Evolutionary conservation across 148 eudicot genomes (phyloP).

Genomic region (Fagopyrum esculentum): DNA sequence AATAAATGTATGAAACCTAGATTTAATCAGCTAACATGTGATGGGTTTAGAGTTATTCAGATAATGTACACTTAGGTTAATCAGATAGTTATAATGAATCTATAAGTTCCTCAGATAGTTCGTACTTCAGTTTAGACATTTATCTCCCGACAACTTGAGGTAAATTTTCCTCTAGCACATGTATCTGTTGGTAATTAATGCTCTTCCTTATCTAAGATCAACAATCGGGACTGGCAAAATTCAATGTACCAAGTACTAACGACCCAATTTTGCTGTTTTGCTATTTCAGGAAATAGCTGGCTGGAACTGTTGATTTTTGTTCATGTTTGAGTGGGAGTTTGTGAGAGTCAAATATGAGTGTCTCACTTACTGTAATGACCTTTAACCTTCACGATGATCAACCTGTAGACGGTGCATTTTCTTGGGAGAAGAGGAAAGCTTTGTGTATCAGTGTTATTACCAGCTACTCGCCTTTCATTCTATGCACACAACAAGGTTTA

Average conservation of each 20-base stretch:
- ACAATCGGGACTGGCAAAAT: not conserved
- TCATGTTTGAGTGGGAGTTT: slow-evolving; percentile 11
- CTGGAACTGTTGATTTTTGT: not conserved
- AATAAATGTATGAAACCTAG: not conserved
- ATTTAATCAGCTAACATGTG: not conserved
- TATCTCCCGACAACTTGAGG: not conserved
- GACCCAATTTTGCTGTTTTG: not conserved
- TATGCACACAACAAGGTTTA: slow-evolving; percentile 93
- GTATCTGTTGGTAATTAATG: not conserved
- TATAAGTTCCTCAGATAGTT: too few species aligned
- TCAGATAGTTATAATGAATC: not conserved
- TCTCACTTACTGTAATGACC: slow-evolving; percentile 79
- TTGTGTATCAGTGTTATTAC: slow-evolving; percentile 81
- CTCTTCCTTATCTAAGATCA: not conserved
- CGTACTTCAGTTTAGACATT: too few species aligned
- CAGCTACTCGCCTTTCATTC: slow-evolving; percentile 81
- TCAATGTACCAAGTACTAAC: not conserved
- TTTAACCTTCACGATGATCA: slow-evolving; percentile 93
- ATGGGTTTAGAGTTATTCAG: not conserved
- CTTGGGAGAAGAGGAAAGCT: slow-evolving; percentile 93
- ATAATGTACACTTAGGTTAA: not conserved
- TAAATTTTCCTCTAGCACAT: not conserved
- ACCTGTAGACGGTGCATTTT: slow-evolving; percentile 64
- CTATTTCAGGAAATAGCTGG: not conserved
- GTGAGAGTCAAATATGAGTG: slow-evolving; percentile 46